phyloP scores from a whole-genome alignment of 192 early-diverging fungal species.

The Gigaspora rosea region DNA sequence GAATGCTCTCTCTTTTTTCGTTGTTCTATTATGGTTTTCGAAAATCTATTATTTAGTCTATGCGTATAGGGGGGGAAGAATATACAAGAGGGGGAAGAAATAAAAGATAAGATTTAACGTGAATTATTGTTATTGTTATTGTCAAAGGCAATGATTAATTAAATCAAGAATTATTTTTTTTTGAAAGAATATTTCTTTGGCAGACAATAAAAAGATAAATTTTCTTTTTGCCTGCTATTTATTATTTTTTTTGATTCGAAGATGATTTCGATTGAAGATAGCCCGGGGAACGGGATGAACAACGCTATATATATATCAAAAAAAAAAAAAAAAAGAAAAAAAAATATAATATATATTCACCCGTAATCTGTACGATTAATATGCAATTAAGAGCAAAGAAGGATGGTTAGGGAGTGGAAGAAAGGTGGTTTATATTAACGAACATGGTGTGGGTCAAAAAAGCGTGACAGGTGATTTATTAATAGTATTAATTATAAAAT shows the following conservation, averaged over 20 bases:
- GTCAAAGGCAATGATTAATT: slow-evolving; percentile 1
- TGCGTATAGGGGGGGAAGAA: not conserved
- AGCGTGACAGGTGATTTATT: not conserved
- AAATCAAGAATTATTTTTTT: slow-evolving; percentile 8
- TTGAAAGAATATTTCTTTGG: not conserved
- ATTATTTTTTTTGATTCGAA: not conserved
- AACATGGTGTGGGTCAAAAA: not conserved
- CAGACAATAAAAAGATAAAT: slow-evolving; percentile 1
- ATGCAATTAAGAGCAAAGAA: not conserved
- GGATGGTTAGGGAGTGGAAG: not conserved
- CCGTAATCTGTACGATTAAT: not conserved
- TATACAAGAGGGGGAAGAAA: not conserved
- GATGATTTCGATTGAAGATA: slow-evolving; percentile 3
- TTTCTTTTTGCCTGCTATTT: not conserved
- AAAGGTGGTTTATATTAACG: slow-evolving; percentile 2
- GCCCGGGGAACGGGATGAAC: not conserved
- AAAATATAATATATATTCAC: not conserved
- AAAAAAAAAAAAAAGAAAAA: not conserved
- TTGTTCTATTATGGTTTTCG: not conserved
- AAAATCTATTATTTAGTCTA: not conserved
- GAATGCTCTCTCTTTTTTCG: not conserved
- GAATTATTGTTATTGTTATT: not conserved
- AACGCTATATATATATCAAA: not conserved
- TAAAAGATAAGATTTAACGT: not conserved
- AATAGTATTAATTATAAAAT: not conserved